Percentiles rank a stretch among this genome's conserved stretches.
Evolutionary conservation across 805 yeast species (phyloP).

Genomic region (Schwanniomyces yamadae): DNA sequence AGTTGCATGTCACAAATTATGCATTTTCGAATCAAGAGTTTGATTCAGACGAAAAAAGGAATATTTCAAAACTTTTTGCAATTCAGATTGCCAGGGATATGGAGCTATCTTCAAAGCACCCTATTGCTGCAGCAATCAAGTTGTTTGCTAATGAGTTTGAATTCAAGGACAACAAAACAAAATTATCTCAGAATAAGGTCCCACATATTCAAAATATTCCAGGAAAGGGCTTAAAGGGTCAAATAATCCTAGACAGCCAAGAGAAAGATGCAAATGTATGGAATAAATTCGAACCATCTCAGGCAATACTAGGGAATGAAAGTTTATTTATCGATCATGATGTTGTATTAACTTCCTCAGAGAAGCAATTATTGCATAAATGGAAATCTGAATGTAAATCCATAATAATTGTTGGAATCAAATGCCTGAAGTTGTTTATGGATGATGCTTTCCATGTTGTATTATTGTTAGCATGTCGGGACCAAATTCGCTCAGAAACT

Average conservation of each 20-base stretch:
- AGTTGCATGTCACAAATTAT: slow-evolving; percentile 54
- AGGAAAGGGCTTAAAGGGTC: slow-evolving; percentile 60
- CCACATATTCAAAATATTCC: slow-evolving; percentile 52
- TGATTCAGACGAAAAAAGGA: slow-evolving; percentile 8
- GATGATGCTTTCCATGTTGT: slow-evolving; percentile 36
- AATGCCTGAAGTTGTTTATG: slow-evolving; percentile 24
- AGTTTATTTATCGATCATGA: slow-evolving; percentile 49
- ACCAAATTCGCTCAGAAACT: slow-evolving; percentile 59
- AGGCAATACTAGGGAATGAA: slow-evolving; percentile 61
- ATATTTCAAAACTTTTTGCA: slow-evolving; percentile 8
- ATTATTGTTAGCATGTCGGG: slow-evolving; percentile 59
- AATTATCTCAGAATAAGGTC: slow-evolving; percentile 33
- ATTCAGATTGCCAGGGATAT: slow-evolving; percentile 55
- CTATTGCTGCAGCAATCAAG: slow-evolving; percentile 60
- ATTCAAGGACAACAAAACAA: slow-evolving; percentile 14
- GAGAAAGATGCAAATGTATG: slow-evolving; percentile 24
- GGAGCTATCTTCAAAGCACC: slow-evolving; percentile 67
- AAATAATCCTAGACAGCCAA: slow-evolving; percentile 17
- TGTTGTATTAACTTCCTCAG: slow-evolving; percentile 34
- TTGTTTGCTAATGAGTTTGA: slow-evolving; percentile 32
- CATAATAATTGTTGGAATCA: slow-evolving; percentile 53
- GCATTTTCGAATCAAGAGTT: slow-evolving; percentile 17
- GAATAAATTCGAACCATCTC: slow-evolving; percentile 30
- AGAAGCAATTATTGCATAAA: slow-evolving; percentile 31
- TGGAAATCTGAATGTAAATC: slow-evolving; percentile 72